A percentile compares a stretch with the other conserved stretches of the same genome.
These are phyloP conservation scores for Naegleria lovaniensis DNA, from an alignment of 208 protist genomes.

Conservation along the genomic window DNA sequence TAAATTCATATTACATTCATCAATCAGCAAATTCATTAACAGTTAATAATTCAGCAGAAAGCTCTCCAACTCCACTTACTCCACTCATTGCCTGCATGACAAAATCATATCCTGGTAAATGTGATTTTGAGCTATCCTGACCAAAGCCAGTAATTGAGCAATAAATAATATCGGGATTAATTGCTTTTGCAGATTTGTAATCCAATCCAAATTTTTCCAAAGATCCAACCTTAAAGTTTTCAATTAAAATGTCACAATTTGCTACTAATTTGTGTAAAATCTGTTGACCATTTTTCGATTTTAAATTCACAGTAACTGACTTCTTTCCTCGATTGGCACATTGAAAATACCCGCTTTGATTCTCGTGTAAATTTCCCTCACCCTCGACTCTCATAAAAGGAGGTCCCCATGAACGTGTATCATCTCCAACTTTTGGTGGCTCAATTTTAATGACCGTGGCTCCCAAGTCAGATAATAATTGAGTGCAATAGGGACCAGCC, in stretches of 20 bases:
- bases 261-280: slow-evolving; percentile 15
- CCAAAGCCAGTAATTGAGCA: slow-evolving; percentile 40
- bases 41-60: not conserved
- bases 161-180: slow-evolving; percentile 36
- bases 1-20: not conserved
- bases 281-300: not conserved
- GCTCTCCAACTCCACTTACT: slow-evolving; percentile 12
- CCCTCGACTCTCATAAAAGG: not conserved
- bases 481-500: slow-evolving; percentile 34
- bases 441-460: slow-evolving; percentile 39
- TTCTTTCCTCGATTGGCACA: slow-evolving; percentile 36
- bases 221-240: slow-evolving; percentile 35
- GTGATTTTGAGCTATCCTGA: not conserved
- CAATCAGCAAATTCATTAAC: not conserved
- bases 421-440: slow-evolving; percentile 30
- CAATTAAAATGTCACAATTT: slow-evolving; percentile 35
- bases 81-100: slow-evolving; percentile 26
- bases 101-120: slow-evolving; percentile 38
- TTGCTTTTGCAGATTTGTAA: slow-evolving; percentile 30
- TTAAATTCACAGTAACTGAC: slow-evolving; percentile 33
- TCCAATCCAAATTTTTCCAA: slow-evolving; percentile 34
- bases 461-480: slow-evolving; percentile 31
- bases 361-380: not conserved
- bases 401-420: slow-evolving; percentile 35
- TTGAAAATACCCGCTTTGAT: slow-evolving; percentile 34